These are phyloP conservation scores for Sonneratia caseolaris DNA, from an alignment of 345 rosid species.

Conservation along the genomic window DNA sequence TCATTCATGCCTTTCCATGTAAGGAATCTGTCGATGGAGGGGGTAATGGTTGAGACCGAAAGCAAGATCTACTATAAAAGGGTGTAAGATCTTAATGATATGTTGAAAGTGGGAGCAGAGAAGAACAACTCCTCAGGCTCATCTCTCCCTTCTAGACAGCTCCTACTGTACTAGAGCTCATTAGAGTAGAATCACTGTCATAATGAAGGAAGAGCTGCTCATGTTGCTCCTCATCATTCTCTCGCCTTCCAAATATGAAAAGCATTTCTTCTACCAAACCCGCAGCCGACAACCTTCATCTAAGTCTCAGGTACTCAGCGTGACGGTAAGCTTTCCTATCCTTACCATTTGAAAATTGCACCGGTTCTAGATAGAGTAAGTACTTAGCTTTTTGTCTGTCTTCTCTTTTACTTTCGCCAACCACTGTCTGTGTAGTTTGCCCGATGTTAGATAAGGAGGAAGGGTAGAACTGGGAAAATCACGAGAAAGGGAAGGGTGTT, in stretches of 20 bases:
- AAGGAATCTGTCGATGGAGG: neutral
- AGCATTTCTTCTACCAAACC: constrained; percentile 9
- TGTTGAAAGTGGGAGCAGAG: neutral
- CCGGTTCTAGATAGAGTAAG: no score
- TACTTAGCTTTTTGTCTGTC: neutral
- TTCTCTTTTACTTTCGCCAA: neutral
- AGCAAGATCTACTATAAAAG: neutral
- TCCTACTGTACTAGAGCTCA: neutral
- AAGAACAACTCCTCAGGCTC: neutral
- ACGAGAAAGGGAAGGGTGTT: constrained; percentile 12
- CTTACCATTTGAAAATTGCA: neutral
- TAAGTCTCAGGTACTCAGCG: neutral
- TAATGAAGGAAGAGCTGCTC: neutral
- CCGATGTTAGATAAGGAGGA: neutral
- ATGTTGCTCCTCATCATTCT: neutral
- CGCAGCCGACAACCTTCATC: neutral
- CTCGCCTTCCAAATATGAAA: constrained; percentile 7
- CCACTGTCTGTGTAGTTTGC: neutral
- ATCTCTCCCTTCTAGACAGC: neutral
- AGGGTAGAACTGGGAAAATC: neutral
- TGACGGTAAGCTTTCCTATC: neutral
- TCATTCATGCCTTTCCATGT: neutral
- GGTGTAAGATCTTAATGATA: neutral
- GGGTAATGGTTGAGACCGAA: neutral
- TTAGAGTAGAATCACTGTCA: neutral